These are phyloP conservation scores for Cardiospermum halicacabum DNA, from an alignment of 345 rosid genomes.

Conservation along the genomic window DNA sequence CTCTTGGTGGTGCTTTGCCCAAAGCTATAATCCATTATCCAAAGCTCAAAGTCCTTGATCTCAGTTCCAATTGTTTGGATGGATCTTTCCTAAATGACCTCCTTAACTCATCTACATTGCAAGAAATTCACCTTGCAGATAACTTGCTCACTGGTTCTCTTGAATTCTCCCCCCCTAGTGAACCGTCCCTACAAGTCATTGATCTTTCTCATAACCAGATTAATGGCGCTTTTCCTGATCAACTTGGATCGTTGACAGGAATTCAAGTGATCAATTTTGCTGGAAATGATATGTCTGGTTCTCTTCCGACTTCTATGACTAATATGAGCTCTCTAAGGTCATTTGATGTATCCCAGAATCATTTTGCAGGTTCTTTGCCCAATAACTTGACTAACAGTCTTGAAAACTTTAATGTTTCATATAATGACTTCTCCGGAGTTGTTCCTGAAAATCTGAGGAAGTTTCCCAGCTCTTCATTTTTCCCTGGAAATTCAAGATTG, in stretches of 20 bases:
- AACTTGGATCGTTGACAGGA: slow-evolving; percentile 53
- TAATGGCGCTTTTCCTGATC: slow-evolving; percentile 66
- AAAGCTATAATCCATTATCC: slow-evolving; percentile 60
- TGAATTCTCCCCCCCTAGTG: slow-evolving; percentile 41
- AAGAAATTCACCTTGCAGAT: slow-evolving; percentile 64
- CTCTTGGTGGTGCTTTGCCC: slow-evolving; percentile 63
- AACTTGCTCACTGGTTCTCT: slow-evolving; percentile 63
- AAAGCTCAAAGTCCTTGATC: slow-evolving; percentile 80
- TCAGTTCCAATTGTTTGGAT: slow-evolving; percentile 66
- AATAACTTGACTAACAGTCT: slow-evolving; percentile 58
- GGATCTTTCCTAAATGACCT: slow-evolving; percentile 61
- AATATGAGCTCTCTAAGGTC: slow-evolving; percentile 55
- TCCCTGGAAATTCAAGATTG: slow-evolving; percentile 71
- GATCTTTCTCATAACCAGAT: slow-evolving; percentile 82
- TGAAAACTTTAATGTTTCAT: slow-evolving; percentile 65
- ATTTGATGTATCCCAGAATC: slow-evolving; percentile 76
- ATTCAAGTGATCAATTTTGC: slow-evolving; percentile 75
- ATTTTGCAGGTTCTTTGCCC: slow-evolving; percentile 73
- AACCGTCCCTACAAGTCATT: slow-evolving; percentile 53
- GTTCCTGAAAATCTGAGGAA: slow-evolving; percentile 80
- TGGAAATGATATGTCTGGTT: slow-evolving; percentile 78
- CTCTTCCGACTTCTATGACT: slow-evolving; percentile 74
- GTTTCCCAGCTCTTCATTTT: slow-evolving; percentile 76
- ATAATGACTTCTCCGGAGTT: slow-evolving; percentile 81
- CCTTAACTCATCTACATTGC: slow-evolving; percentile 60